A percentile compares a stretch with the other conserved stretches of the same genome.
These are phyloP conservation scores for Flaveria floridana DNA, from an alignment of 140 eudicot genomes.

Conservation along the genomic window DNA sequence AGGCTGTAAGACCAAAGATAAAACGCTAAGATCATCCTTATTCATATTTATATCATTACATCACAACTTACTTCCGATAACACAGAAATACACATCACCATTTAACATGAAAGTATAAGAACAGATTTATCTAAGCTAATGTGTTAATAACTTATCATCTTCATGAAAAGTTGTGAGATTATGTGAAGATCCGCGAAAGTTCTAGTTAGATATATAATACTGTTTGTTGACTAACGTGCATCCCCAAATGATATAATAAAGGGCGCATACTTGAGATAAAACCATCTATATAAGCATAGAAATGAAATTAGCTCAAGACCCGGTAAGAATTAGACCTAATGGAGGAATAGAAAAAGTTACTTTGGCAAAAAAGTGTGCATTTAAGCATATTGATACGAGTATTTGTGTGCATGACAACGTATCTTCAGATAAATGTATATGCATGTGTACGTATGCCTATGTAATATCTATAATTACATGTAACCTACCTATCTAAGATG, in stretches of 20 bases:
- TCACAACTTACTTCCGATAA: neutral
- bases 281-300: constrained; percentile 1
- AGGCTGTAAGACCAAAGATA: neutral
- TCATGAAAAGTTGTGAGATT: constrained; percentile 5
- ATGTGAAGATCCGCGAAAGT: neutral
- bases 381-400: neutral
- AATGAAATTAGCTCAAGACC: neutral
- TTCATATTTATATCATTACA: neutral
- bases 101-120: neutral
- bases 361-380: neutral
- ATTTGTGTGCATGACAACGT: neutral
- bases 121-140: constrained; percentile 14
- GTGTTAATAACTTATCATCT: neutral
- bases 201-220: neutral
- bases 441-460: neutral
- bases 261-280: neutral
- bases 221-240: neutral
- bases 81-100: neutral
- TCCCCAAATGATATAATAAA: constrained; percentile 1
- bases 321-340: neutral
- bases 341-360: neutral
- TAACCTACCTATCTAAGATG: neutral
- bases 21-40: constrained; percentile 6
- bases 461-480: neutral
- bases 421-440: neutral